Percentiles rank a stretch among this genome's conserved stretches.
phyloP scores from a whole-genome alignment of 495 filamentous ascomycete species.

The Lasiosphaeriaceae sp. region DNA sequence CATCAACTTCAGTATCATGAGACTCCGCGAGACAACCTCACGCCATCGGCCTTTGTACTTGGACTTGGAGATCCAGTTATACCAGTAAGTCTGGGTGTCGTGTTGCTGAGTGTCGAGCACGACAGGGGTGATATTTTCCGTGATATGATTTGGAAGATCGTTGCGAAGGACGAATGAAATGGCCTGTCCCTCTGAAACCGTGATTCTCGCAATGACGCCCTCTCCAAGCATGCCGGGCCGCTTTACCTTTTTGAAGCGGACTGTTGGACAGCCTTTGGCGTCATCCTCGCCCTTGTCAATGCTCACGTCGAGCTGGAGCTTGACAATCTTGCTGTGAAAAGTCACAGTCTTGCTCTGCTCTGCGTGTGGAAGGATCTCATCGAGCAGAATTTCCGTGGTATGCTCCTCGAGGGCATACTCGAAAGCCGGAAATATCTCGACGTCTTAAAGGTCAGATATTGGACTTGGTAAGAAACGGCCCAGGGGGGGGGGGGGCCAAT shows the following conservation, averaged over 20 bases:
- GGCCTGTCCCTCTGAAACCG: constrained; percentile 59
- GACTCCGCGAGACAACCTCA: constrained; percentile 61
- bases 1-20: constrained; percentile 68
- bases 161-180: constrained; percentile 64
- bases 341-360: constrained; percentile 55
- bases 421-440: constrained; percentile 68
- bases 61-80: constrained; percentile 64
- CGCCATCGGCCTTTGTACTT: constrained; percentile 67
- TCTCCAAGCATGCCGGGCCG: constrained; percentile 50
- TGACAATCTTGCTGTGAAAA: constrained; percentile 54
- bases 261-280: constrained; percentile 33
- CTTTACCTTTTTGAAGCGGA: constrained; percentile 50
- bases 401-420: constrained; percentile 61
- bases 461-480: background rate
- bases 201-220: constrained; percentile 55
- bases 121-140: constrained; percentile 45
- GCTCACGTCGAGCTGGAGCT: constrained; percentile 62
- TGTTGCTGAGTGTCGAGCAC: constrained; percentile 58
- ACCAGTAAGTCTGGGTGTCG: constrained; percentile 64
- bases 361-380: constrained; percentile 28
- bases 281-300: constrained; percentile 55
- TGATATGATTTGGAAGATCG: constrained; percentile 48
- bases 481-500: background rate
- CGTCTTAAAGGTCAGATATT: constrained; percentile 30
- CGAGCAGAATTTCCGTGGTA: constrained; percentile 44